Base-by-base conservation (phyloP, 208 protist species). In the Phytomonas sp. region DNA sequence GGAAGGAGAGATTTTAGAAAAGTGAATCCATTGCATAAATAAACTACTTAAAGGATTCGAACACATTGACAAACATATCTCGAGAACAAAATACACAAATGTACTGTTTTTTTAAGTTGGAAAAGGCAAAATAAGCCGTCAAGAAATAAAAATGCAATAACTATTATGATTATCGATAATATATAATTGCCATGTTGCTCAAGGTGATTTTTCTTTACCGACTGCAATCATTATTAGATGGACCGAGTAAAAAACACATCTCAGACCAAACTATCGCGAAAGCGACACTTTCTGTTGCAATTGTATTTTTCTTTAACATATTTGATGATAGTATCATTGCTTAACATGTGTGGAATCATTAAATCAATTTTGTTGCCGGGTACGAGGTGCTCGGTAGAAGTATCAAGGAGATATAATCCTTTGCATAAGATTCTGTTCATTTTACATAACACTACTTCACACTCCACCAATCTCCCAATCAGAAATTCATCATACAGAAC, bases 1-100 rank as follows among this genome's bases (percentile, higher is more conserved):
- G 37, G 70, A 14, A 67, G 49, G 42, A 59, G 49, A 77, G 63
- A 23, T 32, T 70, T 49, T 68, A 1, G 2, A 56, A 70, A 70
- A 70, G 12, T 31, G 31, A 16, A 70, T 14, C 7, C 11, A 19
- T 66, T 11, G 45, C 49, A n/a, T n/a, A 16, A 6, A 10, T 1
- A 23, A 69, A 32, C 29, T 10, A 34, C n/a, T 33, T 34, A 37
- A 23, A 33, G 61, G 4, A 72, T 56, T 32, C 45, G 63, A 63
- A 71, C 30, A 29, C 40, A 49, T 60, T 23, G 5, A 71, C 12
- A 52, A 72, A 65, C 7, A 33, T 10, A 10, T 60, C 5, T 56
- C 61, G 0, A 34, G 12, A 30, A 36, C 0, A 59, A 36, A 10
- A 32, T 62, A 56, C 6, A 56, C 19, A 56, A 26, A 23, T 26